phyloP scores from a whole-genome alignment of 345 rosid species.

The Heritiera fomes region DNA sequence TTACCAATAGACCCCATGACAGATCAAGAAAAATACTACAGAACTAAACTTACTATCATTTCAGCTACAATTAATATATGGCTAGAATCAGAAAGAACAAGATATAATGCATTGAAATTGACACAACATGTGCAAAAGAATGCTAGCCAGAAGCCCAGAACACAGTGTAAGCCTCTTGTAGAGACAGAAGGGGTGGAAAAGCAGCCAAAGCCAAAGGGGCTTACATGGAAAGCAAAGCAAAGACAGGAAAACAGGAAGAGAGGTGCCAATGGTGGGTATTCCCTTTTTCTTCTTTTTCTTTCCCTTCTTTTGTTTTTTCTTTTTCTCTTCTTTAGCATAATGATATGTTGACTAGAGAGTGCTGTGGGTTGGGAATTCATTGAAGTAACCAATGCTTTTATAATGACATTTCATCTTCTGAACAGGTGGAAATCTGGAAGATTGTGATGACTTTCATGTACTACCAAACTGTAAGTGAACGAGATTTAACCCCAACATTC shows the following conservation, averaged over 20 bases:
- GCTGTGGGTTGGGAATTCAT: slow-evolving; percentile 43
- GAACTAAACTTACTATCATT: background rate
- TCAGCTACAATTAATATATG: background rate
- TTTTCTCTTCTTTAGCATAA: slow-evolving; percentile 8
- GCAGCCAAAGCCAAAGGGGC: slow-evolving; percentile 10
- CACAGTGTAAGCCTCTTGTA: slow-evolving; percentile 1
- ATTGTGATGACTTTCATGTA: background rate
- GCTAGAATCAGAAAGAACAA: background rate
- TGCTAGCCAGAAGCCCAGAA: slow-evolving; percentile 10
- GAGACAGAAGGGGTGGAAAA: slow-evolving; percentile 19
- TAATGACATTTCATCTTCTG: background rate
- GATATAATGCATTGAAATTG: background rate
- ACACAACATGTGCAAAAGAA: background rate
- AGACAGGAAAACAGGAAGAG: slow-evolving; percentile 7
- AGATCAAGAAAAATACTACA: slow-evolving; percentile 8
- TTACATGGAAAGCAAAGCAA: slow-evolving; percentile 34
- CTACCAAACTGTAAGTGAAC: background rate
- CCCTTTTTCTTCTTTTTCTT: slow-evolving; percentile 10
- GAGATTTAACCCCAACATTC: background rate
- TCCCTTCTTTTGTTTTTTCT: background rate
- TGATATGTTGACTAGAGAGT: slow-evolving; percentile 39
- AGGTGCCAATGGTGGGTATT: slow-evolving; percentile 14
- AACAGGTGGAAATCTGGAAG: background rate
- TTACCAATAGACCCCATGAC: slow-evolving; percentile 37
- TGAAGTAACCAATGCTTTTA: slow-evolving; percentile 43